A percentile compares a stretch with the other conserved stretches of the same genome.
phyloP scores from a whole-genome alignment of 2,329 filamentous ascomycete species.

The Paecilomyces sp. region DNA sequence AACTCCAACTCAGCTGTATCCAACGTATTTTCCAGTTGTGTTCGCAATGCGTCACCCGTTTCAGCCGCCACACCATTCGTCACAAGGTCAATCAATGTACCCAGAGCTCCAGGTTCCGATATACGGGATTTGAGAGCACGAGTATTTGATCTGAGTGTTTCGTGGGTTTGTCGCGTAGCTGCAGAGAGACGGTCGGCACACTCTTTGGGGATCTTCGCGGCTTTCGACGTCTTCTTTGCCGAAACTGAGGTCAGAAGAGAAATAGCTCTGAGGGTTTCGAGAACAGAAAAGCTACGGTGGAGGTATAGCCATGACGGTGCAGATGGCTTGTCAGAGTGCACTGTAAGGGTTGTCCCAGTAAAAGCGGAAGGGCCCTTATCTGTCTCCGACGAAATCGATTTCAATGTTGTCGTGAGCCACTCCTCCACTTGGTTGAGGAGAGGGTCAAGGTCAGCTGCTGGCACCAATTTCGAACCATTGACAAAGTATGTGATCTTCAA shows the following conservation, averaged over 20 bases:
- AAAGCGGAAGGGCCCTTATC: slow-evolving; percentile 14
- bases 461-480: slow-evolving; percentile 24
- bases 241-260: slow-evolving; percentile 24
- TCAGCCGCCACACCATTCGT: slow-evolving; percentile 16
- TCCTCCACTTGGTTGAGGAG: slow-evolving; percentile 21
- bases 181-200: slow-evolving; percentile 21
- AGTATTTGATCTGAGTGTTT: slow-evolving; percentile 27
- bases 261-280: slow-evolving; percentile 36
- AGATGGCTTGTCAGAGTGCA: slow-evolving; percentile 15
- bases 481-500: slow-evolving; percentile 26
- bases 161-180: slow-evolving; percentile 20
- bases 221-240: slow-evolving; percentile 24
- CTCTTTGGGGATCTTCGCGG: slow-evolving; percentile 25
- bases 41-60: slow-evolving; percentile 18
- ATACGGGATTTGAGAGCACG: slow-evolving; percentile 30
- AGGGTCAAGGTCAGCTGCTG: slow-evolving; percentile 19
- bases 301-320: slow-evolving; percentile 36
- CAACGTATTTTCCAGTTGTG: slow-evolving; percentile 26
- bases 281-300: slow-evolving; percentile 28
- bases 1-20: slow-evolving; percentile 33
- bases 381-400: slow-evolving; percentile 14
- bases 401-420: slow-evolving; percentile 21
- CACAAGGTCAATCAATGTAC: slow-evolving; percentile 33
- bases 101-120: slow-evolving; percentile 34
- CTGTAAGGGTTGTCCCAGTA: slow-evolving; percentile 16